Percentiles rank a stretch among this genome's conserved stretches.
Conservation (phyloP, 257 asterid species). For the Solanum bulbocastanum region DNA sequence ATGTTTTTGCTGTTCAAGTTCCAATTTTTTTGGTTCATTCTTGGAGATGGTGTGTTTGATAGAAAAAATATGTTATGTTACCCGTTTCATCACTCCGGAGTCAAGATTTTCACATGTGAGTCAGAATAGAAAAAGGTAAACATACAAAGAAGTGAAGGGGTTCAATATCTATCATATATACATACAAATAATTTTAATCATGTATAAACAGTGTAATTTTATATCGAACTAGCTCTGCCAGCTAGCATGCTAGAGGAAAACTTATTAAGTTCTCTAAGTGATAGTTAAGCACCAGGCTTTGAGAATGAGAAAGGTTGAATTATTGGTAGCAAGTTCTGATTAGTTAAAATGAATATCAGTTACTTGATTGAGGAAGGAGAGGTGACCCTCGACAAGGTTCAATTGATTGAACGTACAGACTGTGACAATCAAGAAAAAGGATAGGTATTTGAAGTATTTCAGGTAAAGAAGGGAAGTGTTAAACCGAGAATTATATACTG, state of each 20-base stretch:
- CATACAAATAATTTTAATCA: background rate
- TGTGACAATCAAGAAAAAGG: background rate
- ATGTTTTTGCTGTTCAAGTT: background rate
- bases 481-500: background rate
- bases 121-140: background rate
- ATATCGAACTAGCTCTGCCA: background rate
- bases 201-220: background rate
- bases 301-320: background rate
- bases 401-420: background rate
- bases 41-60: background rate
- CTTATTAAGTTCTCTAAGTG: background rate
- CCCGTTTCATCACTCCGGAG: background rate
- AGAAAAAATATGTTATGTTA: background rate
- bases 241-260: background rate
- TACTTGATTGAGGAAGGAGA: background rate
- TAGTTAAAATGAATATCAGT: background rate
- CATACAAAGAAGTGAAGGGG: background rate
- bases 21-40: background rate
- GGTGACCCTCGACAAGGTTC: background rate
- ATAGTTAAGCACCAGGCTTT: background rate
- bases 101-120: background rate
- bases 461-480: background rate
- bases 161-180: background rate
- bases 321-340: background rate
- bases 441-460: background rate